Conservation (phyloP, 2,329 filamentous ascomycete genomes). For the Colletotrichum brevisporum region DNA sequence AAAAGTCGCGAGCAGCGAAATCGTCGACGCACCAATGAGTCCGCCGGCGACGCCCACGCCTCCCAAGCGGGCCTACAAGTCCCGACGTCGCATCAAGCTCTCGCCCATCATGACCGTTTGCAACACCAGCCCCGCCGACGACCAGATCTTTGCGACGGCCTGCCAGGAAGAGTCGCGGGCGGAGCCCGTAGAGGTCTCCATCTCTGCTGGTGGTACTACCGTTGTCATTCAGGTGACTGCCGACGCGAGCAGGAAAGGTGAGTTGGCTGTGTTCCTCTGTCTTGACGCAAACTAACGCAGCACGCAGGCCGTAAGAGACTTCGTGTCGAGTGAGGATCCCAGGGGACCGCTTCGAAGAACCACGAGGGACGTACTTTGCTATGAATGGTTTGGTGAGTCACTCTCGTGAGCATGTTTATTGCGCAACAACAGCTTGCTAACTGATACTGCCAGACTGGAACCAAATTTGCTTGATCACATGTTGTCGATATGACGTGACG, state of each 20-base stretch:
- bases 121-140: background rate
- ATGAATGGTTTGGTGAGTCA: background rate
- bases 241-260: background rate
- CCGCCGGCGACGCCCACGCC: constrained; percentile 19
- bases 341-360: background rate
- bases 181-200: background rate
- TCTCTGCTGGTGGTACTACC: background rate
- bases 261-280: background rate
- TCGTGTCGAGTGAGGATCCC: background rate
- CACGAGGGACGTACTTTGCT: background rate
- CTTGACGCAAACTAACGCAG: background rate
- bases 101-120: background rate
- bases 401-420: background rate
- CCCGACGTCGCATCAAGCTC: background rate
- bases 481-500: background rate
- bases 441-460: background rate
- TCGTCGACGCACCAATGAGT: background rate
- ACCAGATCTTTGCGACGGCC: background rate
- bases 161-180: background rate
- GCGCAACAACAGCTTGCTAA: background rate
- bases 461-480: background rate
- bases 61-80: background rate
- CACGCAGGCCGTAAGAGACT: background rate
- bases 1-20: background rate
- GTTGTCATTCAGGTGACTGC: background rate